Evolutionary conservation across 2,329 filamentous ascomycete genomes (phyloP).

Genomic region (Plectosphaerella plurivora): DNA sequence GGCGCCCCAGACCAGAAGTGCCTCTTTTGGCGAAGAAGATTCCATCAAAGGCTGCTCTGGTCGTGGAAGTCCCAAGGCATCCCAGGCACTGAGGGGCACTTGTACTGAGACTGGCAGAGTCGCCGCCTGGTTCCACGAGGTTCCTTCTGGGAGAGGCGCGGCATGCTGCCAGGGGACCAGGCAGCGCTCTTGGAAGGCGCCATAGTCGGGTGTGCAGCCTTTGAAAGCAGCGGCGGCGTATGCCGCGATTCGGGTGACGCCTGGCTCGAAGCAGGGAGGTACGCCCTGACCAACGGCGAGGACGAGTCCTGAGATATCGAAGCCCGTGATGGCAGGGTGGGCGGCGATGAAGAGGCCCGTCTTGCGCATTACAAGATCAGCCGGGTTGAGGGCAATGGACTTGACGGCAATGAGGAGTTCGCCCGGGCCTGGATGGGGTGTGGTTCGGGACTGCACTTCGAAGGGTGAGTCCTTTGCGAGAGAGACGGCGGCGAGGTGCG

Average conservation of each 20-base stretch:
- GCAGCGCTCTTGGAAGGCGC: slow-evolving; percentile 38
- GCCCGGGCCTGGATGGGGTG: slow-evolving; percentile 36
- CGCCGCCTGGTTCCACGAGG: slow-evolving; percentile 35
- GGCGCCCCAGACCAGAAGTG: slow-evolving; percentile 26
- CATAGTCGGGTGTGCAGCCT: slow-evolving; percentile 37
- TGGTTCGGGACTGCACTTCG: slow-evolving; percentile 29
- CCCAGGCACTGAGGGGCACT: slow-evolving; percentile 33
- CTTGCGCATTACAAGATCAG: slow-evolving; percentile 36
- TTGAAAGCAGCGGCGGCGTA: slow-evolving; percentile 35
- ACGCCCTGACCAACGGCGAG: slow-evolving; percentile 34
- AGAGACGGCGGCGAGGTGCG: slow-evolving; percentile 34
- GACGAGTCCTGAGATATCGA: slow-evolving; percentile 38
- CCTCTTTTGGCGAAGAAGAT: slow-evolving; percentile 18
- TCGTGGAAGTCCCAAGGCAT: slow-evolving; percentile 26
- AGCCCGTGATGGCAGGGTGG: slow-evolving; percentile 37
- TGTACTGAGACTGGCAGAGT: slow-evolving; percentile 31
- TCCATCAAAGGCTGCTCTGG: not conserved
- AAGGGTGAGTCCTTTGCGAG: slow-evolving; percentile 29
- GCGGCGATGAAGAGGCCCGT: slow-evolving; percentile 31
- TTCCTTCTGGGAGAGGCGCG: slow-evolving; percentile 21
- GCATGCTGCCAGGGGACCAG: slow-evolving; percentile 36
- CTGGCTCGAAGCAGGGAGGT: slow-evolving; percentile 23
- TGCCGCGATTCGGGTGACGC: slow-evolving; percentile 31
- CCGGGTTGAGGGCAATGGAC: slow-evolving; percentile 43
- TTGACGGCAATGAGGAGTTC: slow-evolving; percentile 44